Evolutionary conservation across 352 stramenopile species (phyloP), one percentile per base, ranked within the genome.

Genomic region (Pythium phragmiticola): DNA sequence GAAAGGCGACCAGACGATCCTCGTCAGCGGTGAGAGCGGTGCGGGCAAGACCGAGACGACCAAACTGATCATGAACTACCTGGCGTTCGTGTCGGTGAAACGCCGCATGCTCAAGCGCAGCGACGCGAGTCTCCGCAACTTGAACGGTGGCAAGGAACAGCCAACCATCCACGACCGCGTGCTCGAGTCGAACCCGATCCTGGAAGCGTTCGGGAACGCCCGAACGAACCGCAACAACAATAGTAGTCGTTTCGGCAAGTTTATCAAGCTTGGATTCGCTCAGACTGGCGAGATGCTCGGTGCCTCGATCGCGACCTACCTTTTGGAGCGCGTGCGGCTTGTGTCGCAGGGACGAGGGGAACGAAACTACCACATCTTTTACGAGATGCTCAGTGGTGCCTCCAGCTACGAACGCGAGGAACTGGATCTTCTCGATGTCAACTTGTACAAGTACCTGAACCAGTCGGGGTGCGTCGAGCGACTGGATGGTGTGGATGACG

Each of bases 281-380:
- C 64, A 71, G 0, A 78, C 62, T 0, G 87, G 87, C n/a, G 77
- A 91, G 68, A 87, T 96, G 77, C 73, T 92, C 11, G 88, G 87
- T 23, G 88, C 79, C 3, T 77, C 77, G 8, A 92, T 95, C 55
- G 89, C 83, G 12, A 98, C 95, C 14, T 99, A 99, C 56, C 68
- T 99, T 23, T 70, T 99, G 6, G 97, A 99, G 71, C 98, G 98
- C 56, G 93, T 98, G 11, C 84, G 96, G 16, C 74, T 99, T 4
- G 90, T 99, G 28, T 92, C 84, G 2, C 94, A 98, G 46, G 83
- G 81, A 41, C 85, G 94, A n/a, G 92, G 90, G 7, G 97, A 99
- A 68, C 89, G 97, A 33, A 98, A 97, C 60, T 99, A 98, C 73
- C 97, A 99, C 68, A 96, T 99, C 59, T 99, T 99, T 63, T 99